Base-by-base conservation (phyloP, 176 grass and related monocot genomes). In the Typha latifolia region DNA sequence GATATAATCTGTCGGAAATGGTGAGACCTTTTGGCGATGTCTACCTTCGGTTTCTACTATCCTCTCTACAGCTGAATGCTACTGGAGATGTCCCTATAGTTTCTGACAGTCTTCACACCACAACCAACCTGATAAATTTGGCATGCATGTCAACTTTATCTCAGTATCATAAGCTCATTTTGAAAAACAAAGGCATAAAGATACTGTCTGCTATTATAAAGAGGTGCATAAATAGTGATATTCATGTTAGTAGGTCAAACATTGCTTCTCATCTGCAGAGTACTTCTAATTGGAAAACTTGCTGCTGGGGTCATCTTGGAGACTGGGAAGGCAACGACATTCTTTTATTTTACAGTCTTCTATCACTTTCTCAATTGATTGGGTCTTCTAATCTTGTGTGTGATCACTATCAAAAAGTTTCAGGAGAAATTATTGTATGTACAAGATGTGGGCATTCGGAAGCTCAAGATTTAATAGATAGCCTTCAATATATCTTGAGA, bases 321-420 rank as follows among this genome's bases (percentile, higher is more conserved):
- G 74, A 80, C 12, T 89, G 89, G 88, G 83, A 89, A 65, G 93
- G 85, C 64, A 80, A 87, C 26, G 84, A 97, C 66, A 66, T 80
- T 69, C 49, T 85, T 51, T 66, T 97, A 66, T 86, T 92, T 72
- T 92, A 92, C 57, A 77, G 69, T 66, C 70, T 97, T 19, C 10
- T 82, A 43, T 76, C 69, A 32, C 48, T 91, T 73, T 96, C 78
- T 84, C 82, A 82, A 74, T 69, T 96, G 48, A 73, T 96, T 63
- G 82, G 67, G 72, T 72, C 64, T 49, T 73, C 32, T 62, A 72
- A 63, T 63, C 75, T 72, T 64, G 12, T 79, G 20, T 91, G 84
- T 67, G 32, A 75, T 65, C 67, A 76, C 61, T 79, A 81, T 63
- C 62, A 76, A 66, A 72, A 49, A 63, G 57, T 59, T 74, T 63